A percentile compares a stretch with the other conserved stretches of the same genome.
Conservation (phyloP, 2,329 filamentous ascomycete genomes). For the Ophiocordyceps camponoti-floridani region DNA sequence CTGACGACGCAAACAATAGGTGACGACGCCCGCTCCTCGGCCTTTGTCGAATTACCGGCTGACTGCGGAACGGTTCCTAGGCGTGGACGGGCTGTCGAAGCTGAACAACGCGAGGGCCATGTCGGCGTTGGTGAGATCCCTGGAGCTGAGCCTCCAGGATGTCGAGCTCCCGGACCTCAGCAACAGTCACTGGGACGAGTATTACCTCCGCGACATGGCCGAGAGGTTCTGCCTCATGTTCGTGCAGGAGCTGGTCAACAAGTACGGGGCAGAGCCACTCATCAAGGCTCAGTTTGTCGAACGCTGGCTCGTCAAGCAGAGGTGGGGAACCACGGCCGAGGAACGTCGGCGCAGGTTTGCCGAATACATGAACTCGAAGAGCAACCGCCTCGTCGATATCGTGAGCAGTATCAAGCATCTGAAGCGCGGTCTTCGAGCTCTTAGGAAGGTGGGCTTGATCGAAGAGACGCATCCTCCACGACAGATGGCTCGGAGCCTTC, state of each 20-base stretch:
- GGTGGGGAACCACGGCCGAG: slow-evolving; percentile 41
- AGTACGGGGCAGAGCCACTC: slow-evolving; percentile 37
- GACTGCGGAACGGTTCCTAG: slow-evolving; percentile 10
- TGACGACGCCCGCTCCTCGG: slow-evolving; percentile 4
- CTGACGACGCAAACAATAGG: slow-evolving; percentile 25
- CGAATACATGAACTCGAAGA: slow-evolving; percentile 28
- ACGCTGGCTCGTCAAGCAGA: slow-evolving; percentile 57
- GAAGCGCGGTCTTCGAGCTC: slow-evolving; percentile 29
- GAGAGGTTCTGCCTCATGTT: slow-evolving; percentile 44
- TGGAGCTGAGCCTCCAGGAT: slow-evolving; percentile 36
- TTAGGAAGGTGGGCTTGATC: slow-evolving; percentile 30
- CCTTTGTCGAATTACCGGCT: neutral
- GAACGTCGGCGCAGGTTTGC: slow-evolving; percentile 35
- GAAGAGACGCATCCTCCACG: slow-evolving; percentile 14
- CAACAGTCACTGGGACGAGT: slow-evolving; percentile 43
- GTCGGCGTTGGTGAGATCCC: slow-evolving; percentile 38
- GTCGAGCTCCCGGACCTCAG: slow-evolving; percentile 30
- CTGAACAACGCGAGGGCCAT: slow-evolving; percentile 33
- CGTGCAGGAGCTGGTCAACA: slow-evolving; percentile 37
- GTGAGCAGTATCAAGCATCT: slow-evolving; percentile 29
- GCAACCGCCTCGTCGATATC: slow-evolving; percentile 34
- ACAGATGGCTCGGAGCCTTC: slow-evolving; percentile 10
- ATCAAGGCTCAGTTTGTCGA: slow-evolving; percentile 48
- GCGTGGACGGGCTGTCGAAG: slow-evolving; percentile 20
- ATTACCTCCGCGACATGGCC: slow-evolving; percentile 40